Conservation (phyloP, 495 filamentous ascomycete genomes). For the Neurospora sp. region DNA sequence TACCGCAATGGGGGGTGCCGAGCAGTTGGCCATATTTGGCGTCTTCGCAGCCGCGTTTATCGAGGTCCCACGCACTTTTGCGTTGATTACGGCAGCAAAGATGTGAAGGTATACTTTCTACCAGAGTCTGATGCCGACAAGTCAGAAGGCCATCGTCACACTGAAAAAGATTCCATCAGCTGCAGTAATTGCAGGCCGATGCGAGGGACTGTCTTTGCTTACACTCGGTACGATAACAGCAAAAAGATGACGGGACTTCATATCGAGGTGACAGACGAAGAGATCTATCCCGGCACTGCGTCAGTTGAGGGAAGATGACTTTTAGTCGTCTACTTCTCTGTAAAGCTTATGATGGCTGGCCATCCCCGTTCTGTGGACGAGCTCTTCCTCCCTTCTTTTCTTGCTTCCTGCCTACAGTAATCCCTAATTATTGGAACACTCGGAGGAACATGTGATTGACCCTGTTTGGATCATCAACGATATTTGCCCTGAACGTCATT, state of each 20-base stretch:
- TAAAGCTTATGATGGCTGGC: neutral
- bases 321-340: neutral
- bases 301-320: neutral
- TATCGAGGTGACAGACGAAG: neutral
- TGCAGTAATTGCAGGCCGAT: neutral
- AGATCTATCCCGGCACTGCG: neutral
- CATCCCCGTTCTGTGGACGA: neutral
- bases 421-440: neutral
- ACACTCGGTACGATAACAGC: neutral
- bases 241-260: neutral
- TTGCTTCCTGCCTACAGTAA: neutral
- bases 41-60: neutral
- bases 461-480: neutral
- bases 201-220: neutral
- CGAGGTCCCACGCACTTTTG: neutral
- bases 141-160: neutral
- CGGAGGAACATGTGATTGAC: neutral
- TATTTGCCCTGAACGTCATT: neutral
- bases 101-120: neutral
- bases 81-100: neutral
- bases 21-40: neutral
- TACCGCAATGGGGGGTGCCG: neutral
- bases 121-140: neutral
- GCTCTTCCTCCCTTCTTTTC: neutral
- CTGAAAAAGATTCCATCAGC: neutral